These are phyloP conservation scores for Diophrys sp. DNA, from an alignment of 73 alveolate species.

Conservation along the genomic window DNA sequence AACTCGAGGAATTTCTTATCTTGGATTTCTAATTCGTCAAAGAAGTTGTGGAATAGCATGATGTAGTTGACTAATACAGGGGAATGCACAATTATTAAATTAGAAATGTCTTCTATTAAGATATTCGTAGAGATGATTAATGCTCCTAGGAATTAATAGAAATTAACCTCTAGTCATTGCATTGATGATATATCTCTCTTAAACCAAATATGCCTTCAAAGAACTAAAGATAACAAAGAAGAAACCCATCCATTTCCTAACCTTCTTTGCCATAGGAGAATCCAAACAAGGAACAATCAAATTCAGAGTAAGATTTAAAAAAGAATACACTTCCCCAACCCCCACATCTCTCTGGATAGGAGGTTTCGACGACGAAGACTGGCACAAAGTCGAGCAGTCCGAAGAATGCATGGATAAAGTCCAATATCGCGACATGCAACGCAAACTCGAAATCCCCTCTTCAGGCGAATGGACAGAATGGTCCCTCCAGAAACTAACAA, in stretches of 20 bases:
- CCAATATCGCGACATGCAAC: not conserved
- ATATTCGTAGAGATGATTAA: no score
- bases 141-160: no score
- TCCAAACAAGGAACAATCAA: not conserved
- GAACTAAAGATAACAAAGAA: not conserved
- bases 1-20: not conserved
- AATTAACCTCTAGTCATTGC: no score
- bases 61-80: constrained; percentile 5
- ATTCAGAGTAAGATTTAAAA: not conserved
- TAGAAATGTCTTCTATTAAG: no score
- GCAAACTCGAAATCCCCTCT: not conserved
- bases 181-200: no score
- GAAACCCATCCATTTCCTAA: not conserved
- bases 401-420: not conserved
- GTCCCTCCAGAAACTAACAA: not conserved
- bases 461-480: not conserved
- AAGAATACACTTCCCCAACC: not conserved
- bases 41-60: constrained; percentile 1
- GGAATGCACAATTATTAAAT: no score
- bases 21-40: constrained; percentile 1
- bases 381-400: not conserved
- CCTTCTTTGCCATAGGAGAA: not conserved
- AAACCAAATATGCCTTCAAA: not conserved
- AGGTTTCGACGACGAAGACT: not conserved
- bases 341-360: not conserved